A percentile compares a stretch with the other conserved stretches of the same genome.
These are phyloP conservation scores for Phragmites australis DNA, from an alignment of 176 grass and related monocot species.

Conservation along the genomic window DNA sequence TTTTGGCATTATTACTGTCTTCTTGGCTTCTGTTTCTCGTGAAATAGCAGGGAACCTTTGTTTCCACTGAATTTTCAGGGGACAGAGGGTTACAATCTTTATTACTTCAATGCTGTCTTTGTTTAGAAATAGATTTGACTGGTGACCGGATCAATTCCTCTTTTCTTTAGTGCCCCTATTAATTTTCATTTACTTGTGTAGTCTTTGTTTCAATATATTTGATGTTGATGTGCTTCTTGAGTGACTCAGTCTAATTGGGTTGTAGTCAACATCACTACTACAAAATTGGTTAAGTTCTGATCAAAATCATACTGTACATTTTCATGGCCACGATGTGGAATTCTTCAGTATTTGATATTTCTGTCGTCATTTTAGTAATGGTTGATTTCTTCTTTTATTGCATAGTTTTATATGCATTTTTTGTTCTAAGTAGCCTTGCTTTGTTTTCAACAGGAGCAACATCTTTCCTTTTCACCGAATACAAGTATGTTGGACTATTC, in stretches of 20 bases:
- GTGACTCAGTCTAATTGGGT: neutral
- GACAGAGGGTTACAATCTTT: neutral
- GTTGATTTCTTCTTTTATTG: neutral
- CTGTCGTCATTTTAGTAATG: neutral
- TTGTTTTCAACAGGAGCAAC: constrained; percentile 79
- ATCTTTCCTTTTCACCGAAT: constrained; percentile 89
- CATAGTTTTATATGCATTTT: constrained; percentile 12
- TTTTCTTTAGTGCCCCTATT: neutral
- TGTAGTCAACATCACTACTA: neutral
- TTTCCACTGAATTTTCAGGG: neutral
- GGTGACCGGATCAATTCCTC: neutral
- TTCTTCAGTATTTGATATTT: neutral
- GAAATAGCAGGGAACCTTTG: neutral
- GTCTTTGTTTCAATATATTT: neutral
- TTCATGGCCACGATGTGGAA: neutral
- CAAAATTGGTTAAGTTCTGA: neutral
- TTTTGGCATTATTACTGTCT: neutral
- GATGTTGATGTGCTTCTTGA: neutral
- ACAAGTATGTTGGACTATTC: constrained; percentile 88
- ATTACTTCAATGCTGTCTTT: neutral
- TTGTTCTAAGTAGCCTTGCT: constrained; percentile 5
- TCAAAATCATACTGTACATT: neutral
- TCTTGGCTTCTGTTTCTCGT: neutral
- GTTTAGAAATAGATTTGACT: neutral
- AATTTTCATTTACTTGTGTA: neutral